phyloP scores from a whole-genome alignment of 2,329 filamentous ascomycete genomes.

The Cercospora sp. region DNA sequence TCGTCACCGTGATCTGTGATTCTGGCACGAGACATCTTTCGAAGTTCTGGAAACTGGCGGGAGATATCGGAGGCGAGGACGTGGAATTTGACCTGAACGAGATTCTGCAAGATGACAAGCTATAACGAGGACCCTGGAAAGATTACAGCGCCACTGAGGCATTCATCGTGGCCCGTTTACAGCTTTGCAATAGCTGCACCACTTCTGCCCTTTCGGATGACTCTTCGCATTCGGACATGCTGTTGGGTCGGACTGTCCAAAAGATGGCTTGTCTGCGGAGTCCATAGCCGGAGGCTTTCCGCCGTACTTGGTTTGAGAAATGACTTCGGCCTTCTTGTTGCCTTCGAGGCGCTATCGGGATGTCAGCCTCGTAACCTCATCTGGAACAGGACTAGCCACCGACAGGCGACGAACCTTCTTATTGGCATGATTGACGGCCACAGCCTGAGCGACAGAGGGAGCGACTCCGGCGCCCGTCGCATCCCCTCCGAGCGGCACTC shows the following conservation, averaged over 20 bases:
- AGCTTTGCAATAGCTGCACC: not conserved
- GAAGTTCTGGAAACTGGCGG: conserved; percentile 79
- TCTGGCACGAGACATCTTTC: conserved; percentile 72
- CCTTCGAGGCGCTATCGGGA: not conserved
- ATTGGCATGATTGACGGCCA: not conserved
- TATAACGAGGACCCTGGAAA: no score
- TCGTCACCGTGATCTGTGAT: conserved; percentile 85
- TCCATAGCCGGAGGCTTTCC: not conserved
- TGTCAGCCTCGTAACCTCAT: not conserved
- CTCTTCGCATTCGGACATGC: not conserved
- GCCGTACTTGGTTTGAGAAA: not conserved
- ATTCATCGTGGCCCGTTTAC: not conserved
- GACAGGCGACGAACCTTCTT: not conserved
- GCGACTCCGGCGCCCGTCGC: not conserved
- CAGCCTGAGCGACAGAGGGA: not conserved
- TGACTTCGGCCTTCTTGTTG: not conserved
- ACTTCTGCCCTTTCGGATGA: not conserved
- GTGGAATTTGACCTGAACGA: conserved; percentile 56
- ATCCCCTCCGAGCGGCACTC: not conserved
- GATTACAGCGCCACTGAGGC: no score
- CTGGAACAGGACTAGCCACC: not conserved
- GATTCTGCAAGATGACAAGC: conserved; percentile 46
- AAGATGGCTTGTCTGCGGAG: not conserved
- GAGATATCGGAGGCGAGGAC: conserved; percentile 58
- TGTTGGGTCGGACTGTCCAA: not conserved